phyloP scores from a whole-genome alignment of 1,284 basidiomycete genomes.

The Sanghuangporus baumii region DNA sequence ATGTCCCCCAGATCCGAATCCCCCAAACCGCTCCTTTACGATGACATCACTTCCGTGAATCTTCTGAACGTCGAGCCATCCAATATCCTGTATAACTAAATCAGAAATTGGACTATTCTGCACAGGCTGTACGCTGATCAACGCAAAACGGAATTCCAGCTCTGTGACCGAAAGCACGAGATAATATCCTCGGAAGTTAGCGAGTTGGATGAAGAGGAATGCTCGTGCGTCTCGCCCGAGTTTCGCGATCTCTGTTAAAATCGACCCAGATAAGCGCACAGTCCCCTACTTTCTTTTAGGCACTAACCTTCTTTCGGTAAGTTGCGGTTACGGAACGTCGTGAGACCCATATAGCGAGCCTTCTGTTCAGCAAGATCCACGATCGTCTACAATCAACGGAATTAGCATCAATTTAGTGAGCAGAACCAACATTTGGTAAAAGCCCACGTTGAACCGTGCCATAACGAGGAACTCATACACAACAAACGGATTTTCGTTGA shows the following conservation, averaged over 20 bases:
- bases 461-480: slow-evolving; percentile 47
- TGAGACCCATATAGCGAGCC: slow-evolving; percentile 67
- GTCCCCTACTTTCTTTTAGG: neutral
- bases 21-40: slow-evolving; percentile 27
- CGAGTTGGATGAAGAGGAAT: slow-evolving; percentile 63
- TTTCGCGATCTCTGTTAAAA: slow-evolving; percentile 49
- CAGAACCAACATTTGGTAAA: neutral
- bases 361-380: slow-evolving; percentile 70
- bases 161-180: slow-evolving; percentile 75
- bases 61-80: slow-evolving; percentile 65
- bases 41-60: slow-evolving; percentile 44
- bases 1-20: slow-evolving; percentile 27
- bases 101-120: slow-evolving; percentile 48
- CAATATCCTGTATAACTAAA: slow-evolving; percentile 68
- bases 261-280: neutral
- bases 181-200: slow-evolving; percentile 66
- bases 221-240: slow-evolving; percentile 53
- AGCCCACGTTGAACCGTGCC: slow-evolving; percentile 51
- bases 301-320: slow-evolving; percentile 51
- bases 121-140: slow-evolving; percentile 55
- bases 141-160: slow-evolving; percentile 68
- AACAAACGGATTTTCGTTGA: slow-evolving; percentile 59
- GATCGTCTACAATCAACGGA: slow-evolving; percentile 49
- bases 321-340: slow-evolving; percentile 63
- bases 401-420: neutral